Percentiles rank a stretch among this genome's conserved stretches.
Evolutionary conservation across 371 early-diverging fungal species (phyloP).

Genomic region (Lichtheimia hyalospora): DNA sequence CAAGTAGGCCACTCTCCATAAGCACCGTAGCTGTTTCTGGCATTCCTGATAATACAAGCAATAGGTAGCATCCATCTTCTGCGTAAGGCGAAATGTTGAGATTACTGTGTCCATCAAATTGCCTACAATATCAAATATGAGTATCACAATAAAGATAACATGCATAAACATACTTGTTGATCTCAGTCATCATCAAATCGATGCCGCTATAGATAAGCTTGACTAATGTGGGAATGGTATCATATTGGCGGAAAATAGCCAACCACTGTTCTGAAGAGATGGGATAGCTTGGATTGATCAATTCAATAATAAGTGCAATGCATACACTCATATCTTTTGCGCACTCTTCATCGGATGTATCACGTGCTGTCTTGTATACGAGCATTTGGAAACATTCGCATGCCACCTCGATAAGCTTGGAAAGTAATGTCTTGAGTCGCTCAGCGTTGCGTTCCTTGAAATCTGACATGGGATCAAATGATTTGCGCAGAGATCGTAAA

Average conservation of each 20-base stretch:
- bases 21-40: conserved; percentile 31
- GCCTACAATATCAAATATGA: conserved; percentile 17
- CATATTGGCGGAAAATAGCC: conserved; percentile 16
- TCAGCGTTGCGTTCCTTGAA: conserved; percentile 7
- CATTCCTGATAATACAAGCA: conserved; percentile 33
- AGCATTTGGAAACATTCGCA: conserved; percentile 40
- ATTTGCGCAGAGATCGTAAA: conserved; percentile 31
- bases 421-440: conserved; percentile 7
- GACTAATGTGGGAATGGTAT: conserved; percentile 27
- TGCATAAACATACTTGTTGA: conserved; percentile 29
- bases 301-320: conserved; percentile 29
- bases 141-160: neutral
- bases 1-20: conserved; percentile 24
- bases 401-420: conserved; percentile 16
- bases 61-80: conserved; percentile 36
- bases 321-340: conserved; percentile 40
- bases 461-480: conserved; percentile 7
- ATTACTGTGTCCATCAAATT: conserved; percentile 12
- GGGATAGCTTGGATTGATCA: conserved; percentile 29
- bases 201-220: conserved; percentile 31
- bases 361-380: conserved; percentile 19
- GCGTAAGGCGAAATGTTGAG: conserved; percentile 43
- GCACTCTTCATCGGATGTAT: conserved; percentile 21
- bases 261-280: conserved; percentile 24
- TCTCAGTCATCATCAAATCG: conserved; percentile 28